These are phyloP conservation scores for Chytridium lagenaria DNA, from an alignment of 371 early-diverging fungal species.

Conservation along the genomic window DNA sequence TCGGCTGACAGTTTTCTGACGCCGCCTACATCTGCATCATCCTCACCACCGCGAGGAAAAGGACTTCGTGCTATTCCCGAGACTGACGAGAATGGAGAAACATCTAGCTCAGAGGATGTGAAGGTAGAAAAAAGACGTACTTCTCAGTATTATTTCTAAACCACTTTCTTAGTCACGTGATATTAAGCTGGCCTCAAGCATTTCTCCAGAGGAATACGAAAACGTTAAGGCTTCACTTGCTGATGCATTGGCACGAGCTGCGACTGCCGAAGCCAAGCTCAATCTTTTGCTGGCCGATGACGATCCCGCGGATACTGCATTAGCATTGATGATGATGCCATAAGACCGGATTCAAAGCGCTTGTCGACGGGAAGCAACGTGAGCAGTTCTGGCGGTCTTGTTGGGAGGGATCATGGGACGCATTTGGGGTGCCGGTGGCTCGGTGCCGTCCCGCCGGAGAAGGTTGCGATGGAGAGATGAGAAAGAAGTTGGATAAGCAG, in stretches of 20 bases:
- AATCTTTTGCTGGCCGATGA: neutral
- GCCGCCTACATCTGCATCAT: neutral
- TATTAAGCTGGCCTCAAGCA: too few species aligned
- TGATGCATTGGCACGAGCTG: neutral
- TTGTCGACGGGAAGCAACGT: constrained; percentile 1
- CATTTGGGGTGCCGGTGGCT: constrained; percentile 13
- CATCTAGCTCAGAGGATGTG: too few species aligned
- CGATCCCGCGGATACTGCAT: neutral
- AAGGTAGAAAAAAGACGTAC: too few species aligned
- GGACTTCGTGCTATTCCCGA: neutral
- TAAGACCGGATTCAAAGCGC: neutral
- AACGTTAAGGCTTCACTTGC: neutral
- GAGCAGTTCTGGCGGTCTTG: neutral
- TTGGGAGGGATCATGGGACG: constrained; percentile 18
- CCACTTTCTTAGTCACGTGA: too few species aligned
- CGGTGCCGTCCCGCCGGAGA: neutral
- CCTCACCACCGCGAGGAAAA: neutral
- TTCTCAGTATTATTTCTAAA: too few species aligned
- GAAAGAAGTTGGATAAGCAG: neutral
- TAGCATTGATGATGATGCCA: neutral
- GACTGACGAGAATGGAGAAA: too few species aligned
- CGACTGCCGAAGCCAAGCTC: neutral
- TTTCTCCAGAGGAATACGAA: neutral
- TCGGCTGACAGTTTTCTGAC: neutral
- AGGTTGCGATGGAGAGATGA: neutral